Percentiles rank a stretch among this genome's conserved stretches.
Conservation (phyloP, 345 rosid genomes). For the Salix caprea region DNA sequence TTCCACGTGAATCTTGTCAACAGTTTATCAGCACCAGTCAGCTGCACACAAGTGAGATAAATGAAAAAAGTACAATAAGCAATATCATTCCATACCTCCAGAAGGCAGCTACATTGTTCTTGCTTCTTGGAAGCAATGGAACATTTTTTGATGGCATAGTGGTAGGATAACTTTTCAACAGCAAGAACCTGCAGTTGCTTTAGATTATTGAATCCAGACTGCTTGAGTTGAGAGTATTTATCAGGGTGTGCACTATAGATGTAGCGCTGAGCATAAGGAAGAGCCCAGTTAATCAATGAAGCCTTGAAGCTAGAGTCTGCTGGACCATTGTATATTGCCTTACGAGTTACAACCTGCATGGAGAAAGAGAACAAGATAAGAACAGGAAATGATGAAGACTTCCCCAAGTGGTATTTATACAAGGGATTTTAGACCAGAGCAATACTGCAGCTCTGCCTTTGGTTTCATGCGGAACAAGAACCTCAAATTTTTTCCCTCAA, state of each 20-base stretch:
- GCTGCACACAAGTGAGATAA: not conserved
- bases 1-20: too few species aligned
- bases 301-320: conserved; percentile 45
- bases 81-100: conserved; percentile 45
- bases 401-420: not conserved
- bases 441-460: not conserved
- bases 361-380: not conserved
- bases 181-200: conserved; percentile 50
- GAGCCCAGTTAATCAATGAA: conserved; percentile 75
- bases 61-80: not conserved
- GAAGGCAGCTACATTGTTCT: conserved; percentile 54
- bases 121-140: conserved; percentile 46
- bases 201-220: conserved; percentile 38
- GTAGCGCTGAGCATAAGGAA: conserved; percentile 95
- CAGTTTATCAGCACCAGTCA: not conserved
- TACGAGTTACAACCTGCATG: conserved; percentile 68
- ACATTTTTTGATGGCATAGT: conserved; percentile 49
- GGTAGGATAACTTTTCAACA: conserved; percentile 66
- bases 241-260: conserved; percentile 50
- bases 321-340: conserved; percentile 57
- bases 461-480: too few species aligned
- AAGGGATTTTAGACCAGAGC: not conserved
- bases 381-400: not conserved
- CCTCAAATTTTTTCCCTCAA: too few species aligned
- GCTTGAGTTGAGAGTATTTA: conserved; percentile 49